Conservation (phyloP, 148 eudicot genomes). For the Rhododendron vialii region DNA sequence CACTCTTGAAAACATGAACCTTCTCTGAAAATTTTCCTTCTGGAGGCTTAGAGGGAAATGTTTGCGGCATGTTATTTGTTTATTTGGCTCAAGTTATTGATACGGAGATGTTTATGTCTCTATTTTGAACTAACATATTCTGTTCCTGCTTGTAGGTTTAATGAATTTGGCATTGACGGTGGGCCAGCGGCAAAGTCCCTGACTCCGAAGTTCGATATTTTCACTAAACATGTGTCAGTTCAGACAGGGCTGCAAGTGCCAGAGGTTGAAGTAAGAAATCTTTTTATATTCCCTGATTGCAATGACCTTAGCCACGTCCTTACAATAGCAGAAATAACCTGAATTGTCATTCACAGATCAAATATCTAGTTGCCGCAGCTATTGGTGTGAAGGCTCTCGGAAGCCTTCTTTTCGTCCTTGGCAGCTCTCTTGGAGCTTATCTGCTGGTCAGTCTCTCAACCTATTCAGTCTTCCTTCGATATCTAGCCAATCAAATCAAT, state of each 20-base stretch:
- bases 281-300: not conserved
- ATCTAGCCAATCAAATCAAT: not conserved
- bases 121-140: not conserved
- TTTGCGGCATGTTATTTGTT: not conserved
- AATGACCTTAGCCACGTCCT: not conserved
- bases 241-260: constrained; percentile 68
- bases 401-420: not conserved
- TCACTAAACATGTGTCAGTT: constrained; percentile 52
- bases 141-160: constrained; percentile 50
- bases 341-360: constrained; percentile 41
- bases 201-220: constrained; percentile 54
- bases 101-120: not conserved
- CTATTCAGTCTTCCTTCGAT: not conserved
- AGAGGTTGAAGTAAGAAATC: constrained; percentile 47
- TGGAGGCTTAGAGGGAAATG: not conserved
- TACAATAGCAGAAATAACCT: not conserved
- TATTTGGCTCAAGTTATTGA: not conserved
- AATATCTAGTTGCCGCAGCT: constrained; percentile 58
- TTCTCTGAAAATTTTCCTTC: not conserved
- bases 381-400: constrained; percentile 17
- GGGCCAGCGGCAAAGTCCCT: constrained; percentile 70
- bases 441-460: constrained; percentile 28
- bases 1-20: not conserved
- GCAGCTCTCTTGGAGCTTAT: not conserved
- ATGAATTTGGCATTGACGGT: constrained; percentile 73